These are phyloP conservation scores for Pinus albicaulis DNA, from an alignment of 75 land plant genomes.

Conservation along the genomic window DNA sequence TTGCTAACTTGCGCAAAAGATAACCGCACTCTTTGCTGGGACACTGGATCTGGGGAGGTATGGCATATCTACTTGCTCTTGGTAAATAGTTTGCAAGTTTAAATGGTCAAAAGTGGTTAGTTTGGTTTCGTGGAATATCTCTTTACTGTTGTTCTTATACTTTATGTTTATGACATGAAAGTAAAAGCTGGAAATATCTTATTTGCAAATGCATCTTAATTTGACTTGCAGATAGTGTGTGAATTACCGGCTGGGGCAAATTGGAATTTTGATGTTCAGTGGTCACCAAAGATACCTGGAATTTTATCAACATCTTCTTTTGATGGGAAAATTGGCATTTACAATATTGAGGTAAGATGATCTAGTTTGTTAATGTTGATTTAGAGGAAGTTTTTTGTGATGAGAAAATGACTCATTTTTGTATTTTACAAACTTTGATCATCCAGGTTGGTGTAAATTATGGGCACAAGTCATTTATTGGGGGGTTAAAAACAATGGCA, in stretches of 20 bases:
- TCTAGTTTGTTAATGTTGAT: neutral
- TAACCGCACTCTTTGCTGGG: conserved; percentile 95
- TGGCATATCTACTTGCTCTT: neutral
- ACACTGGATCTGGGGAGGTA: conserved; percentile 89
- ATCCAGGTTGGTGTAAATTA: neutral
- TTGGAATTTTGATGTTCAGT: conserved; percentile 98
- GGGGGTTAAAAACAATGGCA: neutral
- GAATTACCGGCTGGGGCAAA: conserved; percentile 84
- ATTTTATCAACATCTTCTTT: conserved; percentile 91
- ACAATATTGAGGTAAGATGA: conserved; percentile 85
- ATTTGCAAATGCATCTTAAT: conserved; percentile 1
- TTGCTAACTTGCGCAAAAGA: conserved; percentile 92
- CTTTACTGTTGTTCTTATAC: neutral
- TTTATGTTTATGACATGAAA: neutral
- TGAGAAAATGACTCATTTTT: conserved; percentile 3
- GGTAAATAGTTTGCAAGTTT: neutral
- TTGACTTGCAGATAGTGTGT: conserved; percentile 59
- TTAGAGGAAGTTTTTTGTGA: neutral
- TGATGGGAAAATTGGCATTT: conserved; percentile 88
- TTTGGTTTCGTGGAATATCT: too few species aligned
- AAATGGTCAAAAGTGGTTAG: neutral
- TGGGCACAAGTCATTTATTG: neutral
- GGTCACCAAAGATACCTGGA: conserved; percentile 96
- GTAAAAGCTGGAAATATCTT: neutral
- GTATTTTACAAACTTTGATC: neutral